phyloP scores from a whole-genome alignment of 768 basidiomycete genomes.

The Myochromella boudieri region DNA sequence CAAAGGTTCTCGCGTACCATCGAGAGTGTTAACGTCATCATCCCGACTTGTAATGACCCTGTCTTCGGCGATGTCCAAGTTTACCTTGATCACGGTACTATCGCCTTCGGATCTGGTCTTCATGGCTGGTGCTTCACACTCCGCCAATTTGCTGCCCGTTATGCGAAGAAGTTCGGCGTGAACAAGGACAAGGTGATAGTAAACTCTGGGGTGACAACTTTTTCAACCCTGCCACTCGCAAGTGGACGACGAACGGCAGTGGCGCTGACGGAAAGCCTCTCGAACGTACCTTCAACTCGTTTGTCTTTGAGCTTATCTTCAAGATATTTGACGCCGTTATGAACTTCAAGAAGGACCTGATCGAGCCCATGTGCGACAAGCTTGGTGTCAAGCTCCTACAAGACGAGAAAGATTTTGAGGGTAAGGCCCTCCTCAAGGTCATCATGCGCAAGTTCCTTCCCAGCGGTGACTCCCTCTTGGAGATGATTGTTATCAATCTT shows the following conservation, averaged over 20 bases:
- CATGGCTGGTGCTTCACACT: constrained; percentile 99
- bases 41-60: constrained; percentile 93
- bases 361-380: constrained; percentile 87
- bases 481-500: constrained; percentile 99
- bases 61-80: constrained; percentile 98
- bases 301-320: constrained; percentile 99
- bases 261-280: constrained; percentile 86
- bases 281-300: constrained; percentile 97
- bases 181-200: constrained; percentile 98
- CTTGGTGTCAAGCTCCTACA: constrained; percentile 87
- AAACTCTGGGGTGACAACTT: constrained; percentile 99
- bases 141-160: constrained; percentile 92
- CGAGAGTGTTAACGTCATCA: constrained; percentile 97
- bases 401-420: constrained; percentile 92
- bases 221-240: constrained; percentile 96
- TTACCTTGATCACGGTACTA: constrained; percentile 96
- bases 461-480: constrained; percentile 96
- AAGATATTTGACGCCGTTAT: constrained; percentile 97
- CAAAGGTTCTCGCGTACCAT: constrained; percentile 98
- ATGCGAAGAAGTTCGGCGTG: constrained; percentile 98
- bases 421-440: constrained; percentile 94
- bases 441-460: constrained; percentile 99
- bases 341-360: constrained; percentile 97
- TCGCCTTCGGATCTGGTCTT: constrained; percentile 98
- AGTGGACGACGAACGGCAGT: constrained; percentile 86